These are phyloP conservation scores for Hortiboletus campestris DNA, from an alignment of 768 basidiomycete genomes.

Conservation along the genomic window DNA sequence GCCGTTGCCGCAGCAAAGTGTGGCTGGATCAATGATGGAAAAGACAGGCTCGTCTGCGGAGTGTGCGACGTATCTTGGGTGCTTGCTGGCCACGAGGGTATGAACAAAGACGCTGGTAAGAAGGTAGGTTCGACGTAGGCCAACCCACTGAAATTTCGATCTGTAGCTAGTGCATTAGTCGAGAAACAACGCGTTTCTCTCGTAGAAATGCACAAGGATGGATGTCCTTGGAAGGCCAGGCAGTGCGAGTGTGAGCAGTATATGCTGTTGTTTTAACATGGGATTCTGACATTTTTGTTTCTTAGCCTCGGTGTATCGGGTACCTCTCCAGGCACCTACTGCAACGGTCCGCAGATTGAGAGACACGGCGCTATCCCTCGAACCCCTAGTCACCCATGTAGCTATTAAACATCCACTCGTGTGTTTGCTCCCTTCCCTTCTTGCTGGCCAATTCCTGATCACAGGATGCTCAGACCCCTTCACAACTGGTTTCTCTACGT, in stretches of 20 bases:
- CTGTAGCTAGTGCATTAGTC: slow-evolving; percentile 61
- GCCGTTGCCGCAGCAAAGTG: slow-evolving; percentile 80
- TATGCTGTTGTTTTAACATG: not conserved
- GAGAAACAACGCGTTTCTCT: slow-evolving; percentile 70
- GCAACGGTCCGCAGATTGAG: slow-evolving; percentile 61
- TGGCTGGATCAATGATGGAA: slow-evolving; percentile 83
- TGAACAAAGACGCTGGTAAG: slow-evolving; percentile 77
- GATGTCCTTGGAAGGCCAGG: slow-evolving; percentile 79
- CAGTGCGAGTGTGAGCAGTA: slow-evolving; percentile 71
- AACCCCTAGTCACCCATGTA: slow-evolving; percentile 51
- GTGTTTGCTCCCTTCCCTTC: slow-evolving; percentile 20
- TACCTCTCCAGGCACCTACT: slow-evolving; percentile 68
- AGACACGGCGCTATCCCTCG: slow-evolving; percentile 49
- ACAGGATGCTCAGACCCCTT: slow-evolving; percentile 45
- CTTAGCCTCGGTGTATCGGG: slow-evolving; percentile 69
- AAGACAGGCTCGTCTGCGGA: slow-evolving; percentile 73
- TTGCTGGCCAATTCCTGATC: slow-evolving; percentile 7
- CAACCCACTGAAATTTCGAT: slow-evolving; percentile 14
- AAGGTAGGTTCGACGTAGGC: slow-evolving; percentile 28
- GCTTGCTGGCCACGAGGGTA: slow-evolving; percentile 63
- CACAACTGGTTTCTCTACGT: slow-evolving; percentile 53
- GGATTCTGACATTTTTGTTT: slow-evolving; percentile 1
- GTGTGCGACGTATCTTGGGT: slow-evolving; percentile 75
- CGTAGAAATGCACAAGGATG: slow-evolving; percentile 71
- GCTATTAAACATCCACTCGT: slow-evolving; percentile 75